These are phyloP conservation scores for Kwoniella dendrophila DNA, from an alignment of 768 basidiomycete species.

Conservation along the genomic window DNA sequence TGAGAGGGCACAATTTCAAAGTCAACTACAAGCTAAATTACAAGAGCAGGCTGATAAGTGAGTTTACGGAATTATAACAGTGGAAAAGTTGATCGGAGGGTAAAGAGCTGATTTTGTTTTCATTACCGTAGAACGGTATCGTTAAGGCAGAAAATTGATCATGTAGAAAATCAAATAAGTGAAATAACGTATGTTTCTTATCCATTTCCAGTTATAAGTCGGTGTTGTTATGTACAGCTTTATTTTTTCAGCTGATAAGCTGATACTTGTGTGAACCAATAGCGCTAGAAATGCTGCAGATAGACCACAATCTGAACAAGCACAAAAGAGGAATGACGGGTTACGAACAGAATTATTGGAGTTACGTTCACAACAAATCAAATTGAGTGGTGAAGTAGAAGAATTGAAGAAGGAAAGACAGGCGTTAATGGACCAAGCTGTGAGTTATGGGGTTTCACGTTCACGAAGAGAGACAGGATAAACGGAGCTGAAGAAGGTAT, in stretches of 20 bases:
- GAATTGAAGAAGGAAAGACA: slow-evolving; percentile 72
- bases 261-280: not conserved
- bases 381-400: slow-evolving; percentile 64
- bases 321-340: slow-evolving; percentile 68
- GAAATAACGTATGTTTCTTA: slow-evolving; percentile 56
- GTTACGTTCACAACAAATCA: slow-evolving; percentile 67
- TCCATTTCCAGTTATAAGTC: too few species aligned
- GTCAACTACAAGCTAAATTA: slow-evolving; percentile 60
- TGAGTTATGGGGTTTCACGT: too few species aligned
- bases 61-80: slow-evolving; percentile 1
- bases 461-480: too few species aligned
- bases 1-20: slow-evolving; percentile 37
- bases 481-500: too few species aligned
- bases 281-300: slow-evolving; percentile 66
- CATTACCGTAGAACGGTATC: slow-evolving; percentile 13
- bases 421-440: slow-evolving; percentile 67
- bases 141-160: slow-evolving; percentile 35
- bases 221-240: not conserved
- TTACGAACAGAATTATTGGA: slow-evolving; percentile 71
- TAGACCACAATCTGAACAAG: slow-evolving; percentile 61
- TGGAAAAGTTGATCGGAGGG: slow-evolving; percentile 1
- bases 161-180: slow-evolving; percentile 39
- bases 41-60: slow-evolving; percentile 41
- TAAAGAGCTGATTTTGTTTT: slow-evolving; percentile 3
- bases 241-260: not conserved